Evolutionary conservation across 2,329 filamentous ascomycete species (phyloP).

Genomic region (Rutstroemia sydowiana): DNA sequence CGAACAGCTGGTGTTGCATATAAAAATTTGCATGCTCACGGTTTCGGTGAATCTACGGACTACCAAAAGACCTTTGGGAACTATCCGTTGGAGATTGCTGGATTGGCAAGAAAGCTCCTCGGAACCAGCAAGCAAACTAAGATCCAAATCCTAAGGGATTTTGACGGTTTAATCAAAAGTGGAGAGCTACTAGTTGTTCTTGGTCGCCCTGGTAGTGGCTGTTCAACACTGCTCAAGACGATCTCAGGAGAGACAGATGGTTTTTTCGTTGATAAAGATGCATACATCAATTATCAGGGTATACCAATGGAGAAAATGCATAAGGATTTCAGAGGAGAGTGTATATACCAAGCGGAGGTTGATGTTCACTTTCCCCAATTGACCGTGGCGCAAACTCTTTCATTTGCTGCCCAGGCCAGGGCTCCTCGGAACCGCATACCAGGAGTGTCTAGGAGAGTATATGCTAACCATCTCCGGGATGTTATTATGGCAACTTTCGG

Average conservation of each 20-base stretch:
- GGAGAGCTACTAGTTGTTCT: slow-evolving; percentile 65
- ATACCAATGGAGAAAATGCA: slow-evolving; percentile 41
- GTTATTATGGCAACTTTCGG: slow-evolving; percentile 64
- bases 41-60: slow-evolving; percentile 13
- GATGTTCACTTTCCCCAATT: slow-evolving; percentile 74
- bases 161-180: slow-evolving; percentile 55
- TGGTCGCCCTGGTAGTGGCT: slow-evolving; percentile 58
- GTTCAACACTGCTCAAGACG: slow-evolving; percentile 56
- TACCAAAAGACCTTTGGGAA: slow-evolving; percentile 56
- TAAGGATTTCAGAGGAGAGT: slow-evolving; percentile 55
- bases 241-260: slow-evolving; percentile 48
- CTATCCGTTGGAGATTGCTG: slow-evolving; percentile 45
- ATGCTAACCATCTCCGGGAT: slow-evolving; percentile 42
- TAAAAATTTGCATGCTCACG: slow-evolving; percentile 11
- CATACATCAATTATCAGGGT: slow-evolving; percentile 56
- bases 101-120: slow-evolving; percentile 41
- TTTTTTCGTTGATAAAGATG: slow-evolving; percentile 42
- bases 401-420: slow-evolving; percentile 63
- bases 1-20: slow-evolving; percentile 14
- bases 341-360: slow-evolving; percentile 69
- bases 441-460: slow-evolving; percentile 54
- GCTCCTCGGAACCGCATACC: slow-evolving; percentile 59
- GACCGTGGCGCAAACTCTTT: slow-evolving; percentile 65
- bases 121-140: slow-evolving; percentile 45
- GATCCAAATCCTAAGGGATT: slow-evolving; percentile 50